Percentiles rank a stretch among this genome's conserved stretches.
phyloP scores from a whole-genome alignment of 1,284 basidiomycete species.

The Wolfiporia cocos region DNA sequence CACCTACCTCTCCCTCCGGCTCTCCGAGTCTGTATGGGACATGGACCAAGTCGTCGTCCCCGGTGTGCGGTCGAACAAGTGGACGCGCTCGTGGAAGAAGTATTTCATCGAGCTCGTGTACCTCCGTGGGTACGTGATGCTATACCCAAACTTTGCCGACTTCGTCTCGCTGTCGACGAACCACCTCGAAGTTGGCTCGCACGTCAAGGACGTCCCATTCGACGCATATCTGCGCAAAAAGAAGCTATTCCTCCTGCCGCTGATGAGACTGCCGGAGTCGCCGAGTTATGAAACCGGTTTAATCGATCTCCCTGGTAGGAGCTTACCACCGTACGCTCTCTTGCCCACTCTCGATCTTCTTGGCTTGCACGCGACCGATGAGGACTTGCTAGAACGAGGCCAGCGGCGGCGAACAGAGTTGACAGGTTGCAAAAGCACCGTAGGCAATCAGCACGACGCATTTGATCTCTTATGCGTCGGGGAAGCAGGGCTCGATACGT shows the following conservation, averaged over 20 bases:
- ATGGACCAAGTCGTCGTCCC: slow-evolving; percentile 54
- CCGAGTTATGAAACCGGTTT: slow-evolving; percentile 28
- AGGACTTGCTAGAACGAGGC: slow-evolving; percentile 36
- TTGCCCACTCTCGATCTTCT: slow-evolving; percentile 70
- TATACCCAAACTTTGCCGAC: slow-evolving; percentile 75
- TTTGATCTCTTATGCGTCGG: slow-evolving; percentile 29
- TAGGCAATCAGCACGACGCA: slow-evolving; percentile 23
- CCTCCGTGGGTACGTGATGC: slow-evolving; percentile 77
- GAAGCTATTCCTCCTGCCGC: slow-evolving; percentile 57
- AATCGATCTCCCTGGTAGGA: slow-evolving; percentile 49
- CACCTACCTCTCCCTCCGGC: slow-evolving; percentile 61
- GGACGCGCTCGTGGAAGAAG: slow-evolving; percentile 81
- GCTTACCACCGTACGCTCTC: slow-evolving; percentile 44
- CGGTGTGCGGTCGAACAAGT: slow-evolving; percentile 69
- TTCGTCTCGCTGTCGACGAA: slow-evolving; percentile 78
- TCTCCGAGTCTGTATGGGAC: slow-evolving; percentile 41
- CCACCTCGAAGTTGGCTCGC: slow-evolving; percentile 76
- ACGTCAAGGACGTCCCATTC: slow-evolving; percentile 57
- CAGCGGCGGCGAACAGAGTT: slow-evolving; percentile 19
- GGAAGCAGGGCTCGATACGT: slow-evolving; percentile 2
- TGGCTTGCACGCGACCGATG: slow-evolving; percentile 45
- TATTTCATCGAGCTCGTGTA: slow-evolving; percentile 82
- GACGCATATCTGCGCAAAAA: slow-evolving; percentile 49
- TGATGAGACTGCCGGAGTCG: slow-evolving; percentile 43
- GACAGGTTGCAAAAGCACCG: slow-evolving; percentile 12